A percentile compares a stretch with the other conserved stretches of the same genome.
Conservation (phyloP, 305 asterid genomes). For the Stenogyne calaminthoides region DNA sequence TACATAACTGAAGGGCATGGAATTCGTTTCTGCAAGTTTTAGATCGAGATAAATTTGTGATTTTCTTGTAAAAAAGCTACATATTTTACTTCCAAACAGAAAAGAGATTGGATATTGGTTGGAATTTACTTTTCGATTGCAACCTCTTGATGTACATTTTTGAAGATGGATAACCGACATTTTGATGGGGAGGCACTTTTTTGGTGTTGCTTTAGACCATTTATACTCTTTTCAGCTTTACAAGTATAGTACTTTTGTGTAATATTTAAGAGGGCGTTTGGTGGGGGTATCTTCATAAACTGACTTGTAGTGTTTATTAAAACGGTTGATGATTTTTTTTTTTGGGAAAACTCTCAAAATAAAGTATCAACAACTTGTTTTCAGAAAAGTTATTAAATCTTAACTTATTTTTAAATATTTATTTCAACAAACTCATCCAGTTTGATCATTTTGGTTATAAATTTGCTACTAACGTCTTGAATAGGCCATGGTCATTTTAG, state of each 20-base stretch:
- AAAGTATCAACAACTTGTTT: not conserved
- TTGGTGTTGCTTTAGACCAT: not conserved
- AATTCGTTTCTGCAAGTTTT: slow-evolving; percentile 33
- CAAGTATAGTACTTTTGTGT: not conserved
- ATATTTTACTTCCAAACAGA: not conserved
- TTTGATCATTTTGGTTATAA: too few species aligned
- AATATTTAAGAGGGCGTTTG: not conserved
- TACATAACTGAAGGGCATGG: slow-evolving; percentile 19
- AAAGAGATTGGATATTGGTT: slow-evolving; percentile 13
- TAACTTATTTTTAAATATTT: not conserved
- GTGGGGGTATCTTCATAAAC: not conserved
- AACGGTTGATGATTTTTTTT: not conserved
- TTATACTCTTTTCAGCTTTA: not conserved
- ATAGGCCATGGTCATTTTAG: too few species aligned
- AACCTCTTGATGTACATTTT: slow-evolving; percentile 10
- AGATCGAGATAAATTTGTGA: slow-evolving; percentile 26
- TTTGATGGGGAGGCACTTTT: not conserved
- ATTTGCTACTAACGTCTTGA: too few species aligned
- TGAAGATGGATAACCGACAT: not conserved
- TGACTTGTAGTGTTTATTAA: not conserved
- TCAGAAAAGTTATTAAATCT: not conserved
- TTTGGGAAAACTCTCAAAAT: not conserved
- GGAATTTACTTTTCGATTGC: not conserved
- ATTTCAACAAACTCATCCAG: not conserved
- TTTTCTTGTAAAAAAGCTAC: slow-evolving; percentile 15